phyloP scores from a whole-genome alignment of 2,329 filamentous ascomycete genomes.

The Fusarium nisikadoi region DNA sequence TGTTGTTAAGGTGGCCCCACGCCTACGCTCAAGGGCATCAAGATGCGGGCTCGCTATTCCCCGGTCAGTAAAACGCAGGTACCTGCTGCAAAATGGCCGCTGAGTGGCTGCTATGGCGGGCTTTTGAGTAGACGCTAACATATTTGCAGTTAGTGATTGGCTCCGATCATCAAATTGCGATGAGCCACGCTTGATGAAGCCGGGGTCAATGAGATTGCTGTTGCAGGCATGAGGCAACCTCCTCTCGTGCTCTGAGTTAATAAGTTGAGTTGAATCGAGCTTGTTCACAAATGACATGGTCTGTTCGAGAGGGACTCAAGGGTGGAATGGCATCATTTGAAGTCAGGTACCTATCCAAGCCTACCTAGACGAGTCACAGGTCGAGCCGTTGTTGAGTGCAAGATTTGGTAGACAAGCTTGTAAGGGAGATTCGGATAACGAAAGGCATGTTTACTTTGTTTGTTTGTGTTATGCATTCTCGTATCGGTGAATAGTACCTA shows the following conservation, averaged over 20 bases:
- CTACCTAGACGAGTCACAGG: background rate
- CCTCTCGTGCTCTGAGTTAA: constrained; percentile 12
- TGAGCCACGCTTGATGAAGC: constrained; percentile 40
- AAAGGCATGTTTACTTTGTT: background rate
- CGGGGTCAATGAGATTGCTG: constrained; percentile 43
- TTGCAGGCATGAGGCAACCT: constrained; percentile 41
- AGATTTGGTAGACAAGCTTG: background rate
- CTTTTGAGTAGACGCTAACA: constrained; percentile 23
- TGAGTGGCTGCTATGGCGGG: constrained; percentile 36
- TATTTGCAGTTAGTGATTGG: constrained; percentile 31
- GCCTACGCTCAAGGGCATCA: constrained; percentile 7
- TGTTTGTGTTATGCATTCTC: background rate
- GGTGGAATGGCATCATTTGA: constrained; percentile 20
- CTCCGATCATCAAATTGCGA: constrained; percentile 37
- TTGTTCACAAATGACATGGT: constrained; percentile 3
- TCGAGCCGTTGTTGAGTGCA: background rate
- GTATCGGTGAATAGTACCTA: constrained; percentile 9
- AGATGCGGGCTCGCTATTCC: constrained; percentile 3
- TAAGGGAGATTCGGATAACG: background rate
- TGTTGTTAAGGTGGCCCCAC: constrained; percentile 25
- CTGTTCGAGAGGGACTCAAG: background rate
- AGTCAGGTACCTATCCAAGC: background rate
- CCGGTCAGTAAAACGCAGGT: constrained; percentile 33
- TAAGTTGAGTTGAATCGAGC: background rate
- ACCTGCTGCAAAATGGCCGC: constrained; percentile 20